Conservation (phyloP, 2,329 filamentous ascomycete genomes). For the Pseudogymnoascus sp. region DNA sequence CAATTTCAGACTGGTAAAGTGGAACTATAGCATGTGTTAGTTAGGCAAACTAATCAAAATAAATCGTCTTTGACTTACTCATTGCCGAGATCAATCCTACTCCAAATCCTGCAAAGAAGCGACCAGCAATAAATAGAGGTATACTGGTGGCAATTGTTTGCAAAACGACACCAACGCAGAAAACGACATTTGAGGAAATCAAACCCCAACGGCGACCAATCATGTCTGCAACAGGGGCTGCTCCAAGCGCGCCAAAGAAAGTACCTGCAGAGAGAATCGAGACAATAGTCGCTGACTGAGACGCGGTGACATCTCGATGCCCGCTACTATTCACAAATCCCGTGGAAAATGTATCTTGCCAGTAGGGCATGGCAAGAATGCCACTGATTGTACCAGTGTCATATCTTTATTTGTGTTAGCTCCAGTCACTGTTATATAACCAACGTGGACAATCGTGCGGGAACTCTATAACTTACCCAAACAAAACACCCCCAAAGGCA, state of each 20-base stretch:
- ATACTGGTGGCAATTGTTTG: slow-evolving; percentile 56
- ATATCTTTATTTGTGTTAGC: slow-evolving; percentile 30
- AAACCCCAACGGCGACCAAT: slow-evolving; percentile 58
- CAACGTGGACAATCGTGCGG: slow-evolving; percentile 34
- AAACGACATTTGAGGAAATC: slow-evolving; percentile 53
- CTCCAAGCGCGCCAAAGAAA: slow-evolving; percentile 62
- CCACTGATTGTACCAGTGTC: slow-evolving; percentile 51
- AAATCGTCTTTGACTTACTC: slow-evolving; percentile 31
- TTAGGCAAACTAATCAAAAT: slow-evolving; percentile 14
- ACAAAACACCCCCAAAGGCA: slow-evolving; percentile 44
- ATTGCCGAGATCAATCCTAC: slow-evolving; percentile 64
- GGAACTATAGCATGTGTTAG: slow-evolving; percentile 45
- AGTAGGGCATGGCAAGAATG: slow-evolving; percentile 48
- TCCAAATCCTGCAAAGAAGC: slow-evolving; percentile 66
- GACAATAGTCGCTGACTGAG: slow-evolving; percentile 55
- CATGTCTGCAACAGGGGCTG: slow-evolving; percentile 52
- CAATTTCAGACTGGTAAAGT: slow-evolving; percentile 73
- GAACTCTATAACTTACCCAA: not conserved
- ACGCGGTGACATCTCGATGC: slow-evolving; percentile 39
- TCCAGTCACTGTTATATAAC: slow-evolving; percentile 21
- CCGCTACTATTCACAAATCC: slow-evolving; percentile 37
- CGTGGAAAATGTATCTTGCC: slow-evolving; percentile 50
- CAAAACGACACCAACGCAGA: slow-evolving; percentile 57
- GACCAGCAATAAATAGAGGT: slow-evolving; percentile 58
- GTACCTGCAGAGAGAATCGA: slow-evolving; percentile 70